Evolutionary conservation across 2,329 filamentous ascomycete species (phyloP).

Genomic region (Dothidotthia symphoricarpi): DNA sequence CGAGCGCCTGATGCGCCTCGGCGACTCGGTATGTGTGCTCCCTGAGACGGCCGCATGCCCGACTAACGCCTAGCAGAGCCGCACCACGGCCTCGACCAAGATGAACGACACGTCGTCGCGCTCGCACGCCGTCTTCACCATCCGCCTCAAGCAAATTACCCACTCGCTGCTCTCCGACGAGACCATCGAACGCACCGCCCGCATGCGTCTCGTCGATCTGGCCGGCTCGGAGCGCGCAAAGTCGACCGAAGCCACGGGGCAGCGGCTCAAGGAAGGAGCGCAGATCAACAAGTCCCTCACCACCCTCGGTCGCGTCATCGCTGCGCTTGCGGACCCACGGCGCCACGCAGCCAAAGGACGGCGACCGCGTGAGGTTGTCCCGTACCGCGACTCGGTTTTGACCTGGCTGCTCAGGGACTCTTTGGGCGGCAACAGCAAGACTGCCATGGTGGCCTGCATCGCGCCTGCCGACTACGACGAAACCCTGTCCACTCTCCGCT

Average conservation of each 20-base stretch:
- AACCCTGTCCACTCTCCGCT: slow-evolving; percentile 90
- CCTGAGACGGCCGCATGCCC: not conserved
- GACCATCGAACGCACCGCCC: slow-evolving; percentile 89
- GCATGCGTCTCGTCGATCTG: slow-evolving; percentile 91
- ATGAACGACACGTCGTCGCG: slow-evolving; percentile 99
- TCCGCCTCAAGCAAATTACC: slow-evolving; percentile 96
- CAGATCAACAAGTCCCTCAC: slow-evolving; percentile 99
- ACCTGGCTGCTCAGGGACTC: slow-evolving; percentile 93
- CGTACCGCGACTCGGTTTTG: slow-evolving; percentile 84
- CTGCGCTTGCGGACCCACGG: slow-evolving; percentile 75
- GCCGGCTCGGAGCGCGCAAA: slow-evolving; percentile 94
- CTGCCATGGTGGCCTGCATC: slow-evolving; percentile 98
- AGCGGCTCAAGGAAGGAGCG: slow-evolving; percentile 85
- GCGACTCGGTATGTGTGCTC: slow-evolving; percentile 58
- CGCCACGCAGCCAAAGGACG: slow-evolving; percentile 41
- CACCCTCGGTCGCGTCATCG: slow-evolving; percentile 92
- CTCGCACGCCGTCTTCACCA: slow-evolving; percentile 96
- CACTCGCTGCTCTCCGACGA: slow-evolving; percentile 97
- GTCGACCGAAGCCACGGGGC: slow-evolving; percentile 89
- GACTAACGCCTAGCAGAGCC: slow-evolving; percentile 51
- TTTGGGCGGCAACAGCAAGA: slow-evolving; percentile 94
- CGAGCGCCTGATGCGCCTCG: slow-evolving; percentile 83
- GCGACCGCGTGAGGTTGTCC: slow-evolving; percentile 66
- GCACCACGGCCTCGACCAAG: slow-evolving; percentile 90
- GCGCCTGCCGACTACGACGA: slow-evolving; percentile 95